Evolutionary conservation across 2,329 filamentous ascomycete species (phyloP), one percentile per base, ranked within the genome.

Genomic region (Botrytis byssoidea): DNA sequence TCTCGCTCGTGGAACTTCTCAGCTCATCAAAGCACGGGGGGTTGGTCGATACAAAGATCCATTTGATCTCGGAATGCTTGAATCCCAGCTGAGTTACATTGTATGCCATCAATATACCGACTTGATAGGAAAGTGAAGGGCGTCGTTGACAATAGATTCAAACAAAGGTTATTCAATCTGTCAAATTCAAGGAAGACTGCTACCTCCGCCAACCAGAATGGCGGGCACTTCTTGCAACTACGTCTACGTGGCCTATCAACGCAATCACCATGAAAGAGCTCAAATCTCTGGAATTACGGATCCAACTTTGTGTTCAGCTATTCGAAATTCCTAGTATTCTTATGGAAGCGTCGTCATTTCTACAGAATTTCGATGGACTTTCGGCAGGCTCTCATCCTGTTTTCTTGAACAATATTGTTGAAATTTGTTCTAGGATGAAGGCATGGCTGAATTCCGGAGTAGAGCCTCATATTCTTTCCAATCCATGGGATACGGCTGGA

Each of bases 31-130:
- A 35, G 46, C 73, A 14, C 74, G 75, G 29, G 75, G 75, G 16
- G 63, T 70, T 3, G 8, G 70, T 20, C 60, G 74, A 42, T 76
- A 77, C 69, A 71, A 35, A 22, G 68, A 63, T 29, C 32, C 57
- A 20, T 77, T 77, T 40, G 76, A 77, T 42, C 69, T 67, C 4
- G 73, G 65, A 10, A 75, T 77, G 73, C 73, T 77, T 5, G 73
- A 76, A 55, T 76, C 73, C 4, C 76, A 77, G 51, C 65, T 76
- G 5, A 65, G 67, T 29, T 74, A 72, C 32, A 70, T 76, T 29
- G 76, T 76, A 73, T 44, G 74, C 40, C 0, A 4, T 16, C 7
- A 20, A 7, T 44, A 18, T 35, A 48, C 10, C 16, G 37, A 35
- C 20, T 29, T 5, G 7, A 57, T n/a, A 16, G 4, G 60, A 59